Evolutionary conservation across 495 filamentous ascomycete species (phyloP), one percentile per base, ranked within the genome.

Genomic region (Acidiella bohemica): DNA sequence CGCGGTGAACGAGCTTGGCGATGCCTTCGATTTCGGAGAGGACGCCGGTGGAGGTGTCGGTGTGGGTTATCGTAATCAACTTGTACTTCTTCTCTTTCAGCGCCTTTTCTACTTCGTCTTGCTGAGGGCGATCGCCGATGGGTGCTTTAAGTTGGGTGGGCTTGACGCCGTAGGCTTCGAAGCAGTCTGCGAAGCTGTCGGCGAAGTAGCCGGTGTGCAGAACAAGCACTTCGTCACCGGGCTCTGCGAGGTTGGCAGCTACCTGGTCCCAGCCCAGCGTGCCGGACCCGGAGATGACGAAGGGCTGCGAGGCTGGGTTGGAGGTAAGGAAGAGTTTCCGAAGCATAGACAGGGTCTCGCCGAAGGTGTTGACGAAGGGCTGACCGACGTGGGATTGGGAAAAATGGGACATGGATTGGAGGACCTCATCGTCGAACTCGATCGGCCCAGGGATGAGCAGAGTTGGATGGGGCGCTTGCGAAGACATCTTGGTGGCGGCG

Each of bases 241-340:
- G 68, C 64, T 97, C 90, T 32, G 79, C 67, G 43, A 97, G 61
- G 65, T 95, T 97, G 42, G 86, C 76, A 16, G 87, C 81, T 19
- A 97, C 85, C 34, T 94, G 61, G 59, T 97, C 90, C 90, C 90
- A 97, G 32, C 90, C 90, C 5, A 97, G 67, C 14, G 90, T 97
- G 24, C 90, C 90, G 32, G 88, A 95, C 42, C 90, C 90, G 50
- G 84, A 80, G 55, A 97, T 72, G 47, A 94, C 73, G 55, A 96
- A 92, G 26, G 90, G 85, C 60, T 97, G 90, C 17, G 84, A 77
- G 25, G 78, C 53, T 24, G 85, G 74, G 56, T 80, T 70, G 51
- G 78, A 75, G 36, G 81, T 88, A 61, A 92, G 80, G 70, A 97
- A 92, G 49, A 97, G 77, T 63, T 87, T 82, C 55, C 90, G 83